Evolutionary conservation across 495 filamentous ascomycete genomes (phyloP), one percentile per base, ranked within the genome.

Genomic region (Collariella sp.): DNA sequence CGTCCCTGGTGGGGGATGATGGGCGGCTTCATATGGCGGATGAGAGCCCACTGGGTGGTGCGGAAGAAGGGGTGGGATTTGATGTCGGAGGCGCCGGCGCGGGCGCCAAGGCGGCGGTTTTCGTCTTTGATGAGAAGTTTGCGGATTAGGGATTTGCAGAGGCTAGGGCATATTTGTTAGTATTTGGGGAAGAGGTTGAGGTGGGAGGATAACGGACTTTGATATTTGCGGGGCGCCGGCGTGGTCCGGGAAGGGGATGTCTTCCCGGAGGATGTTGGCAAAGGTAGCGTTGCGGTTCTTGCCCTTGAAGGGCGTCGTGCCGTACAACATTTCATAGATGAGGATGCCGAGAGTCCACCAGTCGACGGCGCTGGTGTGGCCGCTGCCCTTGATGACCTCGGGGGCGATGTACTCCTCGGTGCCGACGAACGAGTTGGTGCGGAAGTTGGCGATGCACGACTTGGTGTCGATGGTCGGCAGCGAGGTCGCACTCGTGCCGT

Each of bases 271-370:
- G 57, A 98, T 98, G 64, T 97, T 98, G 26, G 90, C 93, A 72
- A 98, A 98, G 1, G 93, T 98, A 15, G 88, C 88, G 65, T 97
- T 98, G 33, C 93, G 83, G 70, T 95, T 98, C 81, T 98, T 97
- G 60, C 93, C 93, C 73, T 98, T 98, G 81, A 98, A 98, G 0
- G 93, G 93, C 1, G 93, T 98, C 3, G 91, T 97, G 19, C 93
- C 94, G 70, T 87, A 97, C n/a, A 98, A 75, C 93, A 98, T 98
- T 69, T 98, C 93, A 60, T 96, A 98, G 52, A 97, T 87, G 61
- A 98, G 70, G 51, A 98, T 97, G 18, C 93, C 93, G 10, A 98
- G 73, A 2, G 93, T 98, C 93, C 93, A 98, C 93, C 93, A 98
- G 69, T 98, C 93, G 2, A 98, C 93, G 4, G 93, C 93, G 61